These are phyloP conservation scores for Castanopsis chinensis DNA, from an alignment of 306 rosid genomes.

Conservation along the genomic window DNA sequence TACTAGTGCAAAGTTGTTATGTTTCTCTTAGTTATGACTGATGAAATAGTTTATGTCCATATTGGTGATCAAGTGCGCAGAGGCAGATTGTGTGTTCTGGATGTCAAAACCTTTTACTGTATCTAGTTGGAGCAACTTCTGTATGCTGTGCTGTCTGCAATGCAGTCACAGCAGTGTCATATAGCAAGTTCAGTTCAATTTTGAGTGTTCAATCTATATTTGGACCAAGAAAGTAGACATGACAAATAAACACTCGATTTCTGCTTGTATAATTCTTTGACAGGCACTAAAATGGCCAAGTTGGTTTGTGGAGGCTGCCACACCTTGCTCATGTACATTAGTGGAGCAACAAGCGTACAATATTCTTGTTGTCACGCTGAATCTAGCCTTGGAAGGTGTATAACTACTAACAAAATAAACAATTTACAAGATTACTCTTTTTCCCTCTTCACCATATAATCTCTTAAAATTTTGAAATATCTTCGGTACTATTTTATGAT, in stretches of 20 bases:
- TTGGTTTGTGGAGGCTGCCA: constrained; percentile 96
- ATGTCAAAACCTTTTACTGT: constrained; percentile 80
- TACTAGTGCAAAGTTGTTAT: background rate
- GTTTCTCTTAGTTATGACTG: background rate
- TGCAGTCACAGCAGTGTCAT: constrained; percentile 90
- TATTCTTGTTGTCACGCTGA: constrained; percentile 98
- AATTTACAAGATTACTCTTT: background rate
- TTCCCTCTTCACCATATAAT: background rate
- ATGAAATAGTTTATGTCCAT: constrained; percentile 2
- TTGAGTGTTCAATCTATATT: background rate
- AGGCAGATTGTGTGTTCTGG: constrained; percentile 99
- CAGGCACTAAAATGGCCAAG: constrained; percentile 99
- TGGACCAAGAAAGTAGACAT: constrained; percentile 1
- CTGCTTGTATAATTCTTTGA: background rate
- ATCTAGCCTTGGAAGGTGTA: constrained; percentile 92
- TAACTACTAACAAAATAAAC: background rate
- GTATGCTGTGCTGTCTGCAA: constrained; percentile 99
- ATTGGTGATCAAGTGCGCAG: constrained; percentile 58
- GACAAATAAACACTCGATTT: background rate
- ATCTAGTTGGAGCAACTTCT: constrained; percentile 93
- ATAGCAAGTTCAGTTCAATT: constrained; percentile 14
- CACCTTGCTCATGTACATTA: constrained; percentile 92
- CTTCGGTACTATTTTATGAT: no score
- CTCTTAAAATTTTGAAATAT: no score
- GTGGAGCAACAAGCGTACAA: constrained; percentile 92